phyloP scores from a whole-genome alignment of 208 protist genomes.

The Trypanosoma platydactyli region DNA sequence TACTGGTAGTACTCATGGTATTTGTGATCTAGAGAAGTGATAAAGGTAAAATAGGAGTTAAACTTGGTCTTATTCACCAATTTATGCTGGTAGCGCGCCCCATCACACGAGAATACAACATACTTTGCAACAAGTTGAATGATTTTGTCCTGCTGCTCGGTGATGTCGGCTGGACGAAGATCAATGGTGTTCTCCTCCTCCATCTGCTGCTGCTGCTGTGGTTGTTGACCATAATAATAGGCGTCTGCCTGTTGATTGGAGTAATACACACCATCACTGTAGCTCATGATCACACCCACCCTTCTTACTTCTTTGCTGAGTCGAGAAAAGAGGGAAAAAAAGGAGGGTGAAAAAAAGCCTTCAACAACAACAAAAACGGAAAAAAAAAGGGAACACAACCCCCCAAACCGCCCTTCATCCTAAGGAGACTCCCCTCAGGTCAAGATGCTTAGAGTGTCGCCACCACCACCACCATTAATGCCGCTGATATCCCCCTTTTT shows the following conservation, averaged over 20 bases:
- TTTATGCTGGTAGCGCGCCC: constrained; percentile 67
- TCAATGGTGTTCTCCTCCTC: constrained; percentile 34
- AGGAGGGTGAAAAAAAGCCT: background rate
- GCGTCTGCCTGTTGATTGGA: background rate
- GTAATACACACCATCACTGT: constrained; percentile 16
- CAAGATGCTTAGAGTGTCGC: too few relatives aligned
- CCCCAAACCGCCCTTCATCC: background rate
- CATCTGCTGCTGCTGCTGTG: constrained; percentile 7
- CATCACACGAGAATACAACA: constrained; percentile 70
- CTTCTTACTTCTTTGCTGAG: background rate
- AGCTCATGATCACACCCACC: constrained; percentile 13
- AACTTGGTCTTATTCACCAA: constrained; percentile 56
- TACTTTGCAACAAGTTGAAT: constrained; percentile 82
- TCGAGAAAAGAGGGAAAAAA: background rate
- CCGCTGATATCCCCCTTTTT: too few relatives aligned
- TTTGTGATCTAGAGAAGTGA: constrained; percentile 47
- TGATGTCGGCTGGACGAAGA: constrained; percentile 56
- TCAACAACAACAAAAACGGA: constrained; percentile 20
- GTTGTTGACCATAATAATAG: constrained; percentile 22
- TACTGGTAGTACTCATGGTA: constrained; percentile 80
- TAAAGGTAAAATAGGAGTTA: constrained; percentile 80
- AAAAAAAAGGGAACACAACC: constrained; percentile 6
- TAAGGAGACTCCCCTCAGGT: too few relatives aligned
- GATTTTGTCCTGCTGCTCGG: constrained; percentile 76
- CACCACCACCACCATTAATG: too few relatives aligned